These are phyloP conservation scores for Alternaria burnsii DNA, from an alignment of 2,329 filamentous ascomycete species.

Conservation along the genomic window DNA sequence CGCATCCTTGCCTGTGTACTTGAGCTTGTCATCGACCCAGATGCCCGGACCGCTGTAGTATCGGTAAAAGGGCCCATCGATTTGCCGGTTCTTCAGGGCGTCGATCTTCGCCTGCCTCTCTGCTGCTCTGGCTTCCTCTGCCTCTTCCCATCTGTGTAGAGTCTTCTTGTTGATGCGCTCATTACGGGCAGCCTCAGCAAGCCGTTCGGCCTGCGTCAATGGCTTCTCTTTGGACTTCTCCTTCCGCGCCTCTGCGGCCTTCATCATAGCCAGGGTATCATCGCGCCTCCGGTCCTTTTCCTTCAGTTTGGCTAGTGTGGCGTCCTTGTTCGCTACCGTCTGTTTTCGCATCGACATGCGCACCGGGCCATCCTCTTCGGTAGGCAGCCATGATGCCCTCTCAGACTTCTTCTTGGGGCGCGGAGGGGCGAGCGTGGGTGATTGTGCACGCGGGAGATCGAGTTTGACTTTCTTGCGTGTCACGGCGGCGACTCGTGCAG, in stretches of 20 bases:
- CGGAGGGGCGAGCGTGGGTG: conserved; percentile 58
- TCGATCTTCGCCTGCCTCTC: conserved; percentile 84
- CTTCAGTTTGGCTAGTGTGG: conserved; percentile 73
- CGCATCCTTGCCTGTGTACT: conserved; percentile 66
- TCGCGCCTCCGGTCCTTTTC: conserved; percentile 75
- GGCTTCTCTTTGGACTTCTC: conserved; percentile 79
- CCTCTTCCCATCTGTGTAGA: conserved; percentile 91
- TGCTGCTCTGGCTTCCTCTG: conserved; percentile 86
- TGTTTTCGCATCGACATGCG: conserved; percentile 69
- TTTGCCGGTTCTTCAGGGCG: conserved; percentile 83
- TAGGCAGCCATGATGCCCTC: conserved; percentile 73
- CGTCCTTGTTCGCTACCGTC: conserved; percentile 67
- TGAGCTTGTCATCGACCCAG: conserved; percentile 79
- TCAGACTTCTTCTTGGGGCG: conserved; percentile 73
- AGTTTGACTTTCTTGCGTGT: conserved; percentile 53
- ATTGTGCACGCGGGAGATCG: conserved; percentile 50
- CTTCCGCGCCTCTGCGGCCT: conserved; percentile 68
- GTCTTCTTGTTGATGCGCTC: conserved; percentile 90
- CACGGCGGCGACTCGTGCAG: conserved; percentile 44
- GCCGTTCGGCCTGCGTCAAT: conserved; percentile 85
- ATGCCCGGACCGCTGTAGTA: conserved; percentile 93
- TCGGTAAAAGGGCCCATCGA: conserved; percentile 88
- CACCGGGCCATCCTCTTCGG: conserved; percentile 67
- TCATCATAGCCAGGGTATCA: conserved; percentile 73
- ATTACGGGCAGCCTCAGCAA: conserved; percentile 81